Evolutionary conservation across 1,139 yeast genomes (phyloP).

Genomic region (Saccharomyces hybrid): DNA sequence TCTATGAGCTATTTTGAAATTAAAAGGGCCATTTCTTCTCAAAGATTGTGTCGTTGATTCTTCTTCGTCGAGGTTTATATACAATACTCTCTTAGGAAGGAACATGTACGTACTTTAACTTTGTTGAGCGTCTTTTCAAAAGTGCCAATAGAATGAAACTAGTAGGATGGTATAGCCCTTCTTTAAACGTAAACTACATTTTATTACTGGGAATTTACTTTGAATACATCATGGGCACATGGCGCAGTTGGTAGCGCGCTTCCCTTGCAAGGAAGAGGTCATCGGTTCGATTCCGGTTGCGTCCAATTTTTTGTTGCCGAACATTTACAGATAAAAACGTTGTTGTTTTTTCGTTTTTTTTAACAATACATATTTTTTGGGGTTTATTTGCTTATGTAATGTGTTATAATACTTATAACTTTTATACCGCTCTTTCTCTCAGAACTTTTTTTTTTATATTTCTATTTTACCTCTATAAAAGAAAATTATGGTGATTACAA

Average conservation of each 20-base stretch:
- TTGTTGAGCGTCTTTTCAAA: not conserved
- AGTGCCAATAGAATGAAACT: not conserved
- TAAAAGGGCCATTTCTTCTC: not conserved
- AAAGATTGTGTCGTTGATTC: not conserved
- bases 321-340: too few relatives aligned
- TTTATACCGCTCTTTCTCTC: not conserved
- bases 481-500: not conserved
- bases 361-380: too few relatives aligned
- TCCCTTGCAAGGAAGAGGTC: conserved; percentile 66
- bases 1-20: not conserved
- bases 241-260: conserved; percentile 84
- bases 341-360: conserved; percentile 5
- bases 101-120: not conserved
- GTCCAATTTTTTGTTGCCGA: conserved; percentile 4
- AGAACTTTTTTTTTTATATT: not conserved
- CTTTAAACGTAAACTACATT: not conserved
- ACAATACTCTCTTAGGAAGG: not conserved
- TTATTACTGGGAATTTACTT: not conserved
- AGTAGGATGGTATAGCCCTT: not conserved
- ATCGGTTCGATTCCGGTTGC: conserved; percentile 10
- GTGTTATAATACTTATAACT: not conserved
- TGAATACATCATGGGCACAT: conserved; percentile 50
- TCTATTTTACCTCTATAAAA: not conserved
- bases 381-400: not conserved
- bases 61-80: not conserved